A percentile compares a stretch with the other conserved stretches of the same genome.
Evolutionary conservation across 1,284 basidiomycete species (phyloP).

Genomic region (Apiotrichum domesticum): DNA sequence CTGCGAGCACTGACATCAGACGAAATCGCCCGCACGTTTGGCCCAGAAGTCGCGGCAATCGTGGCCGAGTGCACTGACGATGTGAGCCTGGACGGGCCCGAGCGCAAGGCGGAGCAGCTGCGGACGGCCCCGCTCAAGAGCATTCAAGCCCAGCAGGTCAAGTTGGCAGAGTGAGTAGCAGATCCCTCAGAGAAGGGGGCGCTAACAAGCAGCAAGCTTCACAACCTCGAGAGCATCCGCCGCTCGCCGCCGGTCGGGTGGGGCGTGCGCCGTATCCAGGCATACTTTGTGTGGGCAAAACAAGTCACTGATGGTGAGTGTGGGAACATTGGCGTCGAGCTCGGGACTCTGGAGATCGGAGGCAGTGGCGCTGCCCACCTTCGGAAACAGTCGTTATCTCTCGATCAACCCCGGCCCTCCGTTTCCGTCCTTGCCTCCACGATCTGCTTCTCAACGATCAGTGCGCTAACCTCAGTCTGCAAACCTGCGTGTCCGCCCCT

Average conservation of each 20-base stretch:
- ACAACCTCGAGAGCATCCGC: slow-evolving; percentile 46
- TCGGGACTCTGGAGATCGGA: too few relatives aligned
- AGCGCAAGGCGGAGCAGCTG: slow-evolving; percentile 45
- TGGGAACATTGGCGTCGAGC: too few relatives aligned
- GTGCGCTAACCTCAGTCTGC: slow-evolving; percentile 28
- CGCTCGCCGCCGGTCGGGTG: slow-evolving; percentile 44
- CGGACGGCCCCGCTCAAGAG: slow-evolving; percentile 41
- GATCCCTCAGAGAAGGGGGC: too few relatives aligned
- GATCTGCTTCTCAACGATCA: too few relatives aligned
- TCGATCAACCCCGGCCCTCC: too few relatives aligned
- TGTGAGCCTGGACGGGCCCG: slow-evolving; percentile 25
- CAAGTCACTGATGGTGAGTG: slow-evolving; percentile 44
- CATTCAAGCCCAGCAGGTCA: slow-evolving; percentile 46
- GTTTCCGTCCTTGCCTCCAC: too few relatives aligned
- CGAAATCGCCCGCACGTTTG: slow-evolving; percentile 40
- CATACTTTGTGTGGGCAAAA: slow-evolving; percentile 48
- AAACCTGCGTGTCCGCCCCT: slow-evolving; percentile 38
- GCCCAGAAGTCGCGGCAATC: slow-evolving; percentile 42
- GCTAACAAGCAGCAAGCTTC: slow-evolving; percentile 38
- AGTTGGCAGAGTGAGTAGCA: slow-evolving; percentile 42
- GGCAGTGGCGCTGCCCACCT: too few relatives aligned
- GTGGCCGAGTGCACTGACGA: slow-evolving; percentile 46
- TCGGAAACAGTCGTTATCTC: too few relatives aligned
- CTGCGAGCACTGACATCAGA: slow-evolving; percentile 16
- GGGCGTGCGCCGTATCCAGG: slow-evolving; percentile 40